Conservation (phyloP, 2,329 filamentous ascomycete species). For the Pseudogymnoascus sp. region DNA sequence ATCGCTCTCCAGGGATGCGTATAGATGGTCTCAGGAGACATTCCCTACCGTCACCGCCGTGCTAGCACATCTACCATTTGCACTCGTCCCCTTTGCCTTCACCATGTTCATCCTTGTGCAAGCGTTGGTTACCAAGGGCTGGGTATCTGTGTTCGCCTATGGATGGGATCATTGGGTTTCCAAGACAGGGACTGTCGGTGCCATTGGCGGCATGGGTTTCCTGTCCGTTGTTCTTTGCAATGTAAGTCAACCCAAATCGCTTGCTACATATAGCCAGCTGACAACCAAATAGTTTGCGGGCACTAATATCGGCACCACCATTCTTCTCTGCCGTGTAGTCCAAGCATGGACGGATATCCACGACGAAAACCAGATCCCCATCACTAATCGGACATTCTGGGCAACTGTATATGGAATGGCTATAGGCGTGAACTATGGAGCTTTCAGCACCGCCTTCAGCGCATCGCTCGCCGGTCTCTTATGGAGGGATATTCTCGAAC, state of each 20-base stretch:
- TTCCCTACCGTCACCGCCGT: slow-evolving; percentile 64
- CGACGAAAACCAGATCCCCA: slow-evolving; percentile 34
- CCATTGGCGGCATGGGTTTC: slow-evolving; percentile 65
- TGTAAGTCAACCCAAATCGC: slow-evolving; percentile 38
- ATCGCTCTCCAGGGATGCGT: slow-evolving; percentile 38
- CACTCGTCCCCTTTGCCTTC: slow-evolving; percentile 63
- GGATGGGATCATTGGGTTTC: slow-evolving; percentile 67
- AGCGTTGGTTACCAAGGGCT: slow-evolving; percentile 63
- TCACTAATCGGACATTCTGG: slow-evolving; percentile 62
- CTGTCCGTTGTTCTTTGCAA: slow-evolving; percentile 64
- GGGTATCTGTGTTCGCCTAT: slow-evolving; percentile 64
- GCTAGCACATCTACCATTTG: slow-evolving; percentile 55
- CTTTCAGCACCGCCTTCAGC: slow-evolving; percentile 64
- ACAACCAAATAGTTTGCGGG: slow-evolving; percentile 53
- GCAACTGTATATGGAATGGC: slow-evolving; percentile 69
- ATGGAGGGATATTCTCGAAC: slow-evolving; percentile 61
- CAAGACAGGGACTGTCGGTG: slow-evolving; percentile 60
- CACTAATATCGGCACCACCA: slow-evolving; percentile 69
- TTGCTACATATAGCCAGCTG: slow-evolving; percentile 9
- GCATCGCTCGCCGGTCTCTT: slow-evolving; percentile 63
- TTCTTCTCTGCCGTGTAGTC: slow-evolving; percentile 62
- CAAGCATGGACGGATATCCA: slow-evolving; percentile 61
- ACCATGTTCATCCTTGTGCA: slow-evolving; percentile 70
- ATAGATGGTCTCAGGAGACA: slow-evolving; percentile 57
- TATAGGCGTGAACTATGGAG: slow-evolving; percentile 65